A percentile compares a stretch with the other conserved stretches of the same genome.
Evolutionary conservation across 768 basidiomycete genomes (phyloP).

Genomic region (Filobasidium floriforme): DNA sequence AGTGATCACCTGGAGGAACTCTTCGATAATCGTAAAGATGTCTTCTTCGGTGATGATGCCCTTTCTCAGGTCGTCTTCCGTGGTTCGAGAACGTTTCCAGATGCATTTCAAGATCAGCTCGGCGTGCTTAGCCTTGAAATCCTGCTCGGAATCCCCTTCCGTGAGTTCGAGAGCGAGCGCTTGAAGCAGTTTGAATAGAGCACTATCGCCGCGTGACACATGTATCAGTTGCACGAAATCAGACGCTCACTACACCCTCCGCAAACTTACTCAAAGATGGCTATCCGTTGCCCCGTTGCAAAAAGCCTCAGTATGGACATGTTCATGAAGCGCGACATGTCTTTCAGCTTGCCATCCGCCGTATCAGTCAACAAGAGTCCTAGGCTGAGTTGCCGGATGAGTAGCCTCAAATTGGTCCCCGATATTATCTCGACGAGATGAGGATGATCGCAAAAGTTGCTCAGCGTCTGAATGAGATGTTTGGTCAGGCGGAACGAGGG

Average conservation of each 20-base stretch:
- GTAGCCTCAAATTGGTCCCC: constrained; percentile 69
- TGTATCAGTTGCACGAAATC: neutral
- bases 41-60: constrained; percentile 74
- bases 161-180: constrained; percentile 56
- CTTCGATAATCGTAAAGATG: constrained; percentile 83
- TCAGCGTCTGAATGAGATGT: constrained; percentile 92
- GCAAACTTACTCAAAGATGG: constrained; percentile 70
- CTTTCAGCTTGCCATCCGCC: constrained; percentile 72
- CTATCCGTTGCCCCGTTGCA: constrained; percentile 79
- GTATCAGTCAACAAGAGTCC: constrained; percentile 91
- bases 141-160: constrained; percentile 53
- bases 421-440: constrained; percentile 80
- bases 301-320: constrained; percentile 94
- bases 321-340: constrained; percentile 92
- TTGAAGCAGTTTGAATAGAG: constrained; percentile 71
- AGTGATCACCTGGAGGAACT: constrained; percentile 83
- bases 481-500: constrained; percentile 90
- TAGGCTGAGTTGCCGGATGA: constrained; percentile 86
- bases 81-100: constrained; percentile 93
- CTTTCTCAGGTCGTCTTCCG: constrained; percentile 81
- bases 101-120: constrained; percentile 92
- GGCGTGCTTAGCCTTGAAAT: constrained; percentile 77
- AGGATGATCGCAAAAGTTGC: constrained; percentile 85
- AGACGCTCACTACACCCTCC: neutral
- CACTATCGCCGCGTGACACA: constrained; percentile 46